These are phyloP conservation scores for Didymella keratinophila DNA, from an alignment of 2,329 filamentous ascomycete species.

Conservation along the genomic window DNA sequence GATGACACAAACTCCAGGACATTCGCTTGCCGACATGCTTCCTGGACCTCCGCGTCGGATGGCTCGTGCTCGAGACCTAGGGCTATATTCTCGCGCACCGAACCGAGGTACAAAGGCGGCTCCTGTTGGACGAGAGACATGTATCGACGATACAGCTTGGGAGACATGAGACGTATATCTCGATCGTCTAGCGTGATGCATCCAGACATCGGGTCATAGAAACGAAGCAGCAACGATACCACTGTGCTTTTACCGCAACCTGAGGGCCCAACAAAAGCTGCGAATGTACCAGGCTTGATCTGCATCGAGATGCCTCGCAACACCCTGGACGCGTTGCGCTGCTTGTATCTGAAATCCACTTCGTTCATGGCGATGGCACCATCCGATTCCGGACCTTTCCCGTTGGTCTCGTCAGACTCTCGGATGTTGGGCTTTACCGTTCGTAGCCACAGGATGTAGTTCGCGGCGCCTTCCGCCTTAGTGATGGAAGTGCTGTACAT, in stretches of 20 bases:
- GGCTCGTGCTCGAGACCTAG: slow-evolving; percentile 55
- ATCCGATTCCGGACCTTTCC: background rate
- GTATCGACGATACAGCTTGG: slow-evolving; percentile 61
- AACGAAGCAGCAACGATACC: slow-evolving; percentile 87
- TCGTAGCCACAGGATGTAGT: slow-evolving; percentile 13
- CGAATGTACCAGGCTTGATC: slow-evolving; percentile 62
- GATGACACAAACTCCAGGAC: slow-evolving; percentile 45
- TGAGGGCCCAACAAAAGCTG: slow-evolving; percentile 67
- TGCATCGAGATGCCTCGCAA: slow-evolving; percentile 63
- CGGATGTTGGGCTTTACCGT: slow-evolving; percentile 7
- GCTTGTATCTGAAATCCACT: slow-evolving; percentile 92
- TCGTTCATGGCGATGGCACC: slow-evolving; percentile 73
- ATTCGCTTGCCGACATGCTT: slow-evolving; percentile 61
- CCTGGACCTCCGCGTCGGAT: slow-evolving; percentile 36
- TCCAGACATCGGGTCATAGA: slow-evolving; percentile 83
- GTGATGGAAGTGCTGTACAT: slow-evolving; percentile 12
- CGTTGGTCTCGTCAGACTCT: slow-evolving; percentile 1
- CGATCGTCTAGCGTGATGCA: slow-evolving; percentile 71
- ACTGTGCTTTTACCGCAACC: slow-evolving; percentile 94
- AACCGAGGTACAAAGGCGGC: slow-evolving; percentile 55
- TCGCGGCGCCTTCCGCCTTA: slow-evolving; percentile 7
- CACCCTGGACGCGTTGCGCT: slow-evolving; percentile 78
- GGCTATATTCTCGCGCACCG: slow-evolving; percentile 58
- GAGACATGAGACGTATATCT: slow-evolving; percentile 61
- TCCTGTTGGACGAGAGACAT: slow-evolving; percentile 72